Base-by-base conservation (phyloP, 768 basidiomycete genomes). In the Butyriboletus loyo region DNA sequence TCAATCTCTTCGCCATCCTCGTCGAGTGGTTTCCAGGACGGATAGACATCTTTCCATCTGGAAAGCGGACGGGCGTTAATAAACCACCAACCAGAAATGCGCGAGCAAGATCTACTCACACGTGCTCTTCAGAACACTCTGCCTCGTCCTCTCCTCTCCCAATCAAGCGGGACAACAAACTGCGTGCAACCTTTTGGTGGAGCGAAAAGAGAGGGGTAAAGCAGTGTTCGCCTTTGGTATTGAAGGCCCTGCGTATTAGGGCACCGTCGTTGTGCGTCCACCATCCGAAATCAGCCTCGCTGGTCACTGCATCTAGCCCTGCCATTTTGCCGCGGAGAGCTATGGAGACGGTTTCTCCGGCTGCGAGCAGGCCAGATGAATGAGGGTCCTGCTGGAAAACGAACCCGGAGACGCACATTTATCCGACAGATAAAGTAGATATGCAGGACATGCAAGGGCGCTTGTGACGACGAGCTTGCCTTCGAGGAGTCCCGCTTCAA, bases 381-480 rank as follows among this genome's bases (percentile, higher is more conserved):
- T 7, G 43, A 39, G 4, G 17, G 7, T n/a, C 7, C 34, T 1
- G 7, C 7, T 3, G 7, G 10, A 14, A 30, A 40, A 30, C 6
- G 13, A 19, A 19, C 25, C 7, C 2, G 7, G 15, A 34, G 0
- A 17, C 36, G 36, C 46, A 55, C 62, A 41, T 45, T 52, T 61
- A 22, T 63, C 46, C n/a, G 59, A 61, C 7, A 64, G 39, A 14
- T 61, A 69, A 38, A 68, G 47, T 30, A 64, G 57, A 34, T 63
- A 58, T 15, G 66, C 68, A 13, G 64, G 66, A 44, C 70, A 68
- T 14, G 57, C 50, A 13, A 70, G 40, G 13, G 56, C 56, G n/a
- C 41, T 55, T 11, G 58, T 64, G 40, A 71, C 67, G 31, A 71
- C 41, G 13, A 39, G 44, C 37, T 64, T 68, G 53, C 59, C 54